Evolutionary conservation across 805 yeast species (phyloP), one percentile per base, ranked within the genome.

Genomic region (Suhomyces canberraensis): DNA sequence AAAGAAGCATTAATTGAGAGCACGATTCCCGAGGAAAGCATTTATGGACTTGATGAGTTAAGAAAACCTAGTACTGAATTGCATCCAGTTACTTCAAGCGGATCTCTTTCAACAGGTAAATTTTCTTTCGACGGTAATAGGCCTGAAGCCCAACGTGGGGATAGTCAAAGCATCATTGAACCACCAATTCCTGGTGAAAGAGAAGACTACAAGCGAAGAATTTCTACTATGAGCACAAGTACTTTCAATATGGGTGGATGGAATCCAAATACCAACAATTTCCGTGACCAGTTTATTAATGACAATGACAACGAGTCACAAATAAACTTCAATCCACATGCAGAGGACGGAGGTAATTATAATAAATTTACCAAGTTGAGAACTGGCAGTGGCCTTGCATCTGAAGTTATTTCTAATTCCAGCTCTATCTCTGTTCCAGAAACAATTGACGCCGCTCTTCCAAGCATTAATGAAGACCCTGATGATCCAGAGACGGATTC

Each of bases 221-320:
- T 46, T 8, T 66, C 72, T 1, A 57, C 69, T 8, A 52, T 56
- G 52, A 51, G 48, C 37, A 46, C 42, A 26, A 47, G 22, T 43
- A 67, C 66, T 2, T 55, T 75, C 29, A 71, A 65, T 39, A 60
- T 75, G 60, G 80, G 79, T 2, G 60, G 60, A 18, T 79, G 85
- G 84, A 71, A 69, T 50, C 84, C 84, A 2, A 74, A 78, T 47
- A 78, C 82, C 7, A 64, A 60, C 21, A 61, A 60, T 26, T 73
- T 54, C 50, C 58, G 79, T 35, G 78, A 73, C 40, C 69, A 68
- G 35, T 74, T 74, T 38, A 73, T 74, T 28, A 60, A 57, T 43
- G 73, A 64, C 35, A 62, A 62, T 29, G 72, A 66, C 29, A 67
- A 65, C 33, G 74, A 64, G 47, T 50, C 56, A 1, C 38, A 48